Evolutionary conservation across 768 basidiomycete genomes (phyloP).

Genomic region (Gyrodon lividus): DNA sequence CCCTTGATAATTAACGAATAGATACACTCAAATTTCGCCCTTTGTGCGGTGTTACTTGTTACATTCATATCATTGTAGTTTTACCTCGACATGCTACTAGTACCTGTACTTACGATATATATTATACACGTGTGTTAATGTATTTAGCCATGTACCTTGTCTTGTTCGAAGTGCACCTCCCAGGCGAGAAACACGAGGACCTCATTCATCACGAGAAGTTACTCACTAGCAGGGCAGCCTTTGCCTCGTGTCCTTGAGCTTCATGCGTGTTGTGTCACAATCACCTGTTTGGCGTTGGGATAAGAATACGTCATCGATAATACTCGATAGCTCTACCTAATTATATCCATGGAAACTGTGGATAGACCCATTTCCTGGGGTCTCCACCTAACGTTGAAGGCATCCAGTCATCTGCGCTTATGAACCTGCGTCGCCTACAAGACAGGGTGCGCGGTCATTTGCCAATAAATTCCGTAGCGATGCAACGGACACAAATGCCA

Average conservation of each 20-base stretch:
- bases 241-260: background rate
- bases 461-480: background rate
- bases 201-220: background rate
- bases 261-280: background rate
- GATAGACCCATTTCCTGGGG: too few relatives aligned
- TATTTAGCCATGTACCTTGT: too few relatives aligned
- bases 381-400: background rate
- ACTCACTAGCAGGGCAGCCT: background rate
- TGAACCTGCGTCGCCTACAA: conserved; percentile 5
- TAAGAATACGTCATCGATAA: background rate
- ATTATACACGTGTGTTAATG: too few relatives aligned
- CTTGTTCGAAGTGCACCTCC: too few relatives aligned
- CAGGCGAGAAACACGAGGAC: background rate
- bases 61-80: too few relatives aligned
- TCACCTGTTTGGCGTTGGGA: background rate
- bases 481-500: background rate
- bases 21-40: too few relatives aligned
- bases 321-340: background rate
- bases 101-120: too few relatives aligned
- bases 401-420: background rate
- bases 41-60: too few relatives aligned
- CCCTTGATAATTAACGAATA: conserved; percentile 9
- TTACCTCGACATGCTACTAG: too few relatives aligned
- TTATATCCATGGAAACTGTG: too few relatives aligned
- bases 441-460: conserved; percentile 6